phyloP scores from a whole-genome alignment of 202 grass and related monocot species.

The Panicum virgatum region DNA sequence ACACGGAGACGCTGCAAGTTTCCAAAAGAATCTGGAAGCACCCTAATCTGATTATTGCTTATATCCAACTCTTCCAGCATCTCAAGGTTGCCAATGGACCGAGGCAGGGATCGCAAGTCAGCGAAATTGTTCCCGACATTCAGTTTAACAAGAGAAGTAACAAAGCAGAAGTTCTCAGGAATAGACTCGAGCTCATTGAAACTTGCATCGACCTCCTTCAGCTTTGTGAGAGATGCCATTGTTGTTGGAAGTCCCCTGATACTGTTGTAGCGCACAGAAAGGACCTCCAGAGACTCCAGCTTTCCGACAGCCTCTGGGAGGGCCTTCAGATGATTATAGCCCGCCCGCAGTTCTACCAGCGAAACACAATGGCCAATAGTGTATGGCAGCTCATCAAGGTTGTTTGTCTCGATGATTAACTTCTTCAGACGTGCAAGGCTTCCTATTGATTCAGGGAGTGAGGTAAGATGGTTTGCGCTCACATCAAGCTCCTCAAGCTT shows the following conservation, averaged over 20 bases:
- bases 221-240: slow-evolving; percentile 86
- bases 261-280: slow-evolving; percentile 90
- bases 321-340: slow-evolving; percentile 85
- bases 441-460: slow-evolving; percentile 81
- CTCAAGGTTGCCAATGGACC: slow-evolving; percentile 94
- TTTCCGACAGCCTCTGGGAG: slow-evolving; percentile 96
- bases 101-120: slow-evolving; percentile 75
- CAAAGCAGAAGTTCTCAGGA: slow-evolving; percentile 92
- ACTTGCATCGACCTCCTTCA: slow-evolving; percentile 91
- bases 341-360: slow-evolving; percentile 69
- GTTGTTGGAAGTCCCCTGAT: slow-evolving; percentile 93
- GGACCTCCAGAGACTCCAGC: slow-evolving; percentile 80
- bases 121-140: slow-evolving; percentile 93
- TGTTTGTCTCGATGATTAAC: slow-evolving; percentile 74
- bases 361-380: slow-evolving; percentile 86
- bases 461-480: slow-evolving; percentile 62
- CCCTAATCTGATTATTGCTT: slow-evolving; percentile 95
- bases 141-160: slow-evolving; percentile 85
- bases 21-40: slow-evolving; percentile 91
- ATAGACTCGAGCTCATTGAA: slow-evolving; percentile 94
- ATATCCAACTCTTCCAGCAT: slow-evolving; percentile 97
- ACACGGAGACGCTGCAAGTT: slow-evolving; percentile 60
- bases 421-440: slow-evolving; percentile 75
- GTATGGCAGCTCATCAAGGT: slow-evolving; percentile 90
- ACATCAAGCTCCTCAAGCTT: slow-evolving; percentile 92